Evolutionary conservation across 139 green algal genomes (phyloP), one percentile per base, ranked within the genome.

Genomic region (Trebouxia sp.): DNA sequence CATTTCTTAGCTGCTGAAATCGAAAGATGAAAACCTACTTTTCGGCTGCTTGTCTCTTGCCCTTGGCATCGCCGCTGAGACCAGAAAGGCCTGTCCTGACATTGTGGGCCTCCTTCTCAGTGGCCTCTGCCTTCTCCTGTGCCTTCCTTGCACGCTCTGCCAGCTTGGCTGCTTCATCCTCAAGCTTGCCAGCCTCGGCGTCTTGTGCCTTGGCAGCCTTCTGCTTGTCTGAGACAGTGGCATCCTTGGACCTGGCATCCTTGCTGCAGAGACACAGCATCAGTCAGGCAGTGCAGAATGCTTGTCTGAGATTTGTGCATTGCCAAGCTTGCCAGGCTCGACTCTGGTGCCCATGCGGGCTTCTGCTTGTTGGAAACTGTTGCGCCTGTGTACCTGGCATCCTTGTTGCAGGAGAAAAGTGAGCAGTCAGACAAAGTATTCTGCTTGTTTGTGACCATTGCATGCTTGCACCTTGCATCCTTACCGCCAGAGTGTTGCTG

Each of bases 1-100:
- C n/a, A n/a, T n/a, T n/a, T n/a, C n/a, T n/a, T n/a, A n/a, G n/a
- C n/a, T n/a, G n/a, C n/a, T n/a, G n/a, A n/a, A n/a, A n/a, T n/a
- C n/a, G n/a, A n/a, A 10, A 22, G 11, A 41, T 0, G 7, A 5
- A 3, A 26, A 41, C 58, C 22, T 26, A 72, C 62, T 45, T 72
- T n/a, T 72, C 62, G n/a, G 62, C 62, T n/a, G 62, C 62, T 15
- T 72, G 62, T 45, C 62, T 72, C 62, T 72, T 72, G 62, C 62
- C 32, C 62, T 72, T 43, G 62, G 62, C 62, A 72, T 43, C 35
- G 12, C 62, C 62, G 6, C 26, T 22, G 12, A 72, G 37, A 22
- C 62, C 62, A 26, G 62, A 28, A 6, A 72, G 62, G 32, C 62
- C 62, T 45, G 62, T 72, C 35, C 62, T 72, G 35, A 28, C 6